A percentile compares a stretch with the other conserved stretches of the same genome.
Evolutionary conservation across 805 yeast genomes (phyloP).

Genomic region (Pichia heedii): DNA sequence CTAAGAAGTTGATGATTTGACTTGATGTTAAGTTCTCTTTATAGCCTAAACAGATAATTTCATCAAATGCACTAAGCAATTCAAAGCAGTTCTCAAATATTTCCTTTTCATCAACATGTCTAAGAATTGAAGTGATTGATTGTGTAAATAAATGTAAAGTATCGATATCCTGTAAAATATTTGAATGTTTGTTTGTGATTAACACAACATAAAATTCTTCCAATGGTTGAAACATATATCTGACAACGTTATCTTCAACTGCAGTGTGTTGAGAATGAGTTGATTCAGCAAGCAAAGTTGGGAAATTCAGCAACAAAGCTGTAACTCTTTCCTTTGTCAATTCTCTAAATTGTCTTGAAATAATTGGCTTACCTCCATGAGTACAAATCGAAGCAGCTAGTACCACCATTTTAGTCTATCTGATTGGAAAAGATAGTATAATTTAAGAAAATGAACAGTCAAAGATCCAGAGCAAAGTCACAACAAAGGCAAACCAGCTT

Average conservation of each 20-base stretch:
- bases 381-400: slow-evolving; percentile 93
- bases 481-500: too few species aligned
- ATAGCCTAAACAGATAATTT: slow-evolving; percentile 81
- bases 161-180: slow-evolving; percentile 88
- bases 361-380: slow-evolving; percentile 83
- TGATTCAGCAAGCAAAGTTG: slow-evolving; percentile 61
- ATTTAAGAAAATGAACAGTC: not conserved
- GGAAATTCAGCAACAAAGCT: slow-evolving; percentile 77
- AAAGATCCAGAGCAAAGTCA: not conserved
- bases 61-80: slow-evolving; percentile 86
- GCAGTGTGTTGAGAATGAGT: slow-evolving; percentile 79
- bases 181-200: slow-evolving; percentile 84
- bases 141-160: slow-evolving; percentile 81
- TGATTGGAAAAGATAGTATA: too few species aligned
- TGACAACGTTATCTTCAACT: slow-evolving; percentile 82
- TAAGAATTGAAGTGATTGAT: slow-evolving; percentile 65
- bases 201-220: slow-evolving; percentile 88
- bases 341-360: slow-evolving; percentile 88
- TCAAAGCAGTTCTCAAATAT: slow-evolving; percentile 81
- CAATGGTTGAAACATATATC: slow-evolving; percentile 93
- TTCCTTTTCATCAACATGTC: slow-evolving; percentile 72
- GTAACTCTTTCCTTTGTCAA: slow-evolving; percentile 78
- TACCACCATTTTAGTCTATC: slow-evolving; percentile 57
- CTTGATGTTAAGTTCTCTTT: slow-evolving; percentile 74
- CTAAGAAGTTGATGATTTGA: slow-evolving; percentile 83